These are phyloP conservation scores for Neonectria neomacrospora DNA, from an alignment of 2,329 filamentous ascomycete species.

Conservation along the genomic window DNA sequence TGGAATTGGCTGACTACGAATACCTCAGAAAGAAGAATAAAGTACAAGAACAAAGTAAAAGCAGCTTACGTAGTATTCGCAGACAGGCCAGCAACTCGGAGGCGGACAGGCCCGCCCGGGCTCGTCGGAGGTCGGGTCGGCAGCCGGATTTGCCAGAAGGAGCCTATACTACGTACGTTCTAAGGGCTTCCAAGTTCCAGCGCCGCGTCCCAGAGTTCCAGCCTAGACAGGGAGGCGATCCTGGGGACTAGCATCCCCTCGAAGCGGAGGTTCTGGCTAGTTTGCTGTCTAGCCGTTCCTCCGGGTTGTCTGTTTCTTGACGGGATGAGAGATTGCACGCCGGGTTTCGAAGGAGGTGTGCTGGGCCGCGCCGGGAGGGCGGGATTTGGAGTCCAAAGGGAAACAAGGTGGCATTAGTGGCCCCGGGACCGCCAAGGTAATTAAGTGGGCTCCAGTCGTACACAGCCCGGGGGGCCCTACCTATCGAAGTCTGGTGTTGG, in stretches of 20 bases:
- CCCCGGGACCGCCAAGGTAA: conserved; percentile 31
- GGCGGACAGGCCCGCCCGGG: conserved; percentile 2
- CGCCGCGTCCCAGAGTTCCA: neutral
- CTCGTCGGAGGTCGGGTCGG: conserved; percentile 21
- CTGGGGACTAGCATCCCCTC: neutral
- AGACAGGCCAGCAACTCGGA: conserved; percentile 21
- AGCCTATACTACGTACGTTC: too few relatives aligned
- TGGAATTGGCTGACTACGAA: conserved; percentile 14
- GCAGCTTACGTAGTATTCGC: too few relatives aligned
- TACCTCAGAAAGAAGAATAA: neutral
- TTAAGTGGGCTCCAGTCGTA: conserved; percentile 23
- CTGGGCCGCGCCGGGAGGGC: conserved; percentile 23
- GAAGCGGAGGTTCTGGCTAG: neutral
- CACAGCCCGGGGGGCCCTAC: neutral
- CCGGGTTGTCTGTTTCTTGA: neutral
- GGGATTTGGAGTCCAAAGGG: conserved; percentile 25
- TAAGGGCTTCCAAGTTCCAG: neutral
- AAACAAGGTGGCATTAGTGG: conserved; percentile 47
- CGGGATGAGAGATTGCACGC: neutral
- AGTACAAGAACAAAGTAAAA: too few relatives aligned
- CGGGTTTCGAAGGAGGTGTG: neutral
- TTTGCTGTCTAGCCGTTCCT: neutral
- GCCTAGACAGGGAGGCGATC: conserved; percentile 4
- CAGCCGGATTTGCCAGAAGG: conserved; percentile 9
- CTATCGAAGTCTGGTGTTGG: conserved; percentile 1